These are phyloP conservation scores for Geranium brycei DNA, from an alignment of 345 rosid species.

Conservation along the genomic window DNA sequence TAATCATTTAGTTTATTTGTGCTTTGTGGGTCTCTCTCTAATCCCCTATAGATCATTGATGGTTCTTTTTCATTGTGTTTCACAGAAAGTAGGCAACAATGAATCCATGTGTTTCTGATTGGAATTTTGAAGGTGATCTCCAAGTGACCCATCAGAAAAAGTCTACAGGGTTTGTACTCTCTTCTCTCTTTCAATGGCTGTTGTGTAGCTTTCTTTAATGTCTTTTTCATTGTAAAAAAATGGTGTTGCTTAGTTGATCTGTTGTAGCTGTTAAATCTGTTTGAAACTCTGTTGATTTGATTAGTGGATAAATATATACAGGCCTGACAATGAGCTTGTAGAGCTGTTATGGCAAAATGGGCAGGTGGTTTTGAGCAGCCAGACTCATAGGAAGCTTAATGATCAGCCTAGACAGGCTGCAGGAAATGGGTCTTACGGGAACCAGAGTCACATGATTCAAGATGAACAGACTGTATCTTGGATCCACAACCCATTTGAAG, in stretches of 20 bases:
- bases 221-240: neutral
- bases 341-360: slow-evolving; percentile 66
- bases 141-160: slow-evolving; percentile 26
- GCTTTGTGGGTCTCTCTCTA: too few species aligned
- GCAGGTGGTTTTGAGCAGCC: slow-evolving; percentile 48
- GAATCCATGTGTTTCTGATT: slow-evolving; percentile 40
- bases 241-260: neutral
- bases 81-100: slow-evolving; percentile 24
- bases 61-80: slow-evolving; percentile 1
- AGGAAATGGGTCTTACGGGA: slow-evolving; percentile 15
- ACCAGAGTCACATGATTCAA: slow-evolving; percentile 25
- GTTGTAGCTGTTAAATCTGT: neutral
- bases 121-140: slow-evolving; percentile 43
- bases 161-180: slow-evolving; percentile 25
- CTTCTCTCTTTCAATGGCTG: neutral
- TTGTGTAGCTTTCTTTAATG: neutral
- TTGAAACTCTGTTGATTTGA: neutral
- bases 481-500: slow-evolving; percentile 47
- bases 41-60: neutral
- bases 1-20: neutral
- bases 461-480: slow-evolving; percentile 56
- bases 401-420: slow-evolving; percentile 12
- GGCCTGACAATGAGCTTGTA: slow-evolving; percentile 44
- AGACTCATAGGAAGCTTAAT: slow-evolving; percentile 29
- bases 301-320: slow-evolving; percentile 5